Percentiles rank a stretch among this genome's conserved stretches.
Evolutionary conservation across 129 eudicot genomes (phyloP).

Genomic region (Kitagawia praeruptora): DNA sequence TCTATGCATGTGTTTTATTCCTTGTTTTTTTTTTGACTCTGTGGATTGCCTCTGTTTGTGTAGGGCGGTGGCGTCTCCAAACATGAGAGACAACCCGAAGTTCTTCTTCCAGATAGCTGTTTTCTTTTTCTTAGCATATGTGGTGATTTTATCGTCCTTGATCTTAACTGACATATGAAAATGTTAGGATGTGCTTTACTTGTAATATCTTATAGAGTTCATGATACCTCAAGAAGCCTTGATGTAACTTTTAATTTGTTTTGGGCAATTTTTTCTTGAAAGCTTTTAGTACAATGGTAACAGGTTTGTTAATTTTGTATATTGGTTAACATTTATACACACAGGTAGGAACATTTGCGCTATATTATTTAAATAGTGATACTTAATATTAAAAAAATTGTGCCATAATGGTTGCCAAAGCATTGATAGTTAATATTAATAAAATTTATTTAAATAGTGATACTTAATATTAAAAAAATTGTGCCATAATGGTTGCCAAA

Average conservation of each 20-base stretch:
- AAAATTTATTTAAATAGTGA: too few species aligned
- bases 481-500: too few species aligned
- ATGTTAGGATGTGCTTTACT: not conserved
- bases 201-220: not conserved
- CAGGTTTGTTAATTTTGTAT: not conserved
- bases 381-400: too few species aligned
- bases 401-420: too few species aligned
- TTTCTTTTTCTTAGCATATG: slow-evolving; percentile 93
- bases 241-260: not conserved
- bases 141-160: slow-evolving; percentile 82
- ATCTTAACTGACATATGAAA: slow-evolving; percentile 74
- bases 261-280: not conserved
- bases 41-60: slow-evolving; percentile 13
- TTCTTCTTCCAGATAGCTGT: slow-evolving; percentile 83
- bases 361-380: too few species aligned
- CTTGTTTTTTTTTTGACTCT: not conserved
- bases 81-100: slow-evolving; percentile 96
- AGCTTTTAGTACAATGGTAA: not conserved
- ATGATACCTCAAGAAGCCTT: not conserved
- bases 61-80: slow-evolving; percentile 98
- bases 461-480: too few species aligned
- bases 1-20: not conserved
- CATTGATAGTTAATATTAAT: too few species aligned
- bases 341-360: not conserved
- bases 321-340: not conserved